Conservation (phyloP, 441 rosid genomes). For the Populus trichocarpa region DNA sequence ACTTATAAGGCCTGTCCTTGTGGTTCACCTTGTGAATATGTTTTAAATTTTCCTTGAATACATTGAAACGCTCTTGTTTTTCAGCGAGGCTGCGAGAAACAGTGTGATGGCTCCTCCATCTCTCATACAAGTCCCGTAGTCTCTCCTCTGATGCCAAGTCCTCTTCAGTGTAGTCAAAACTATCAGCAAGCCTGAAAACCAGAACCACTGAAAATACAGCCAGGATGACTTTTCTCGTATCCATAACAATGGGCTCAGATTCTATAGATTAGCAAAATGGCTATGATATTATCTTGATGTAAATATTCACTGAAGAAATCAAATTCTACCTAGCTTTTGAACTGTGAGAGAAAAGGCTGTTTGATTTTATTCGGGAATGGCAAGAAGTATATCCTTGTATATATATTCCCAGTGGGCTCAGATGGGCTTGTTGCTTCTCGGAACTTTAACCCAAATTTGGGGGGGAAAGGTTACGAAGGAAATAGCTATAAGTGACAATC, state of each 20-base stretch:
- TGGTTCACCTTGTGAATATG: constrained; percentile 65
- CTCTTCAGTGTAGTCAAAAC: constrained; percentile 60
- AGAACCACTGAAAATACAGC: constrained; percentile 30
- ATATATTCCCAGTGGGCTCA: neutral
- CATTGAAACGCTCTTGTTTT: constrained; percentile 55
- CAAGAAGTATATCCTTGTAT: neutral
- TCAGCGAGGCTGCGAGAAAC: constrained; percentile 58
- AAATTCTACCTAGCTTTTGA: too few species aligned
- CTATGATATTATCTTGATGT: neutral
- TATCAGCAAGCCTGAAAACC: constrained; percentile 31
- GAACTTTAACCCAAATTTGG: constrained; percentile 21
- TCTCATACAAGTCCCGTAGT: constrained; percentile 60
- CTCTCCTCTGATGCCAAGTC: constrained; percentile 59
- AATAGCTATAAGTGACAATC: neutral
- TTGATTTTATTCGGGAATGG: neutral
- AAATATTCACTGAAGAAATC: neutral
- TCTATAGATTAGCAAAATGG: neutral
- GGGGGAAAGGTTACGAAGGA: constrained; percentile 8
- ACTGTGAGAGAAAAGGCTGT: neutral
- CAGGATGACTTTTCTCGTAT: constrained; percentile 26
- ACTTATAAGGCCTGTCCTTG: constrained; percentile 57
- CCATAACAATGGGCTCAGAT: neutral
- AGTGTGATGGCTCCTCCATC: constrained; percentile 75
- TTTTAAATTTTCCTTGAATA: constrained; percentile 67
- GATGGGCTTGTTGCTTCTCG: neutral